Percentiles rank a stretch among this genome's conserved stretches.
These are phyloP conservation scores for Periconia macrospinosa DNA, from an alignment of 2,329 filamentous ascomycete species.

Conservation along the genomic window DNA sequence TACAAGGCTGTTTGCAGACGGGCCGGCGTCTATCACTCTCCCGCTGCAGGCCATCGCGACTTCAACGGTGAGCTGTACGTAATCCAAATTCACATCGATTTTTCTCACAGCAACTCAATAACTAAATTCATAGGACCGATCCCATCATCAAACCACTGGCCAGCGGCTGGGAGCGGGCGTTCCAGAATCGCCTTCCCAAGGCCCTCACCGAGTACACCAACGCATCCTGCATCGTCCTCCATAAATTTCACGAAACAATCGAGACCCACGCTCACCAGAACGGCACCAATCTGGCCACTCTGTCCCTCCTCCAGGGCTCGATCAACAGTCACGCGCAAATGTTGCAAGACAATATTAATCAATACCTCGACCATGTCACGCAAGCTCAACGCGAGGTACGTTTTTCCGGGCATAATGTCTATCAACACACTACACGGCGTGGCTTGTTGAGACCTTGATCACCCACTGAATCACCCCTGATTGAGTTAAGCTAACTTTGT, in stretches of 20 bases:
- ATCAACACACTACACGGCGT: too few relatives aligned
- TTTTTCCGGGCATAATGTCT: too few relatives aligned
- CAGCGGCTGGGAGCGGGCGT: constrained; percentile 48
- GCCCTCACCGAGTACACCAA: constrained; percentile 43
- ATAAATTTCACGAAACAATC: constrained; percentile 48
- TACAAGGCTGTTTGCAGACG: constrained; percentile 61
- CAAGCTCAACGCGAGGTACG: constrained; percentile 56
- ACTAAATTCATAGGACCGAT: constrained; percentile 20
- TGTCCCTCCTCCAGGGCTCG: constrained; percentile 47
- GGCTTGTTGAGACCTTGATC: too few relatives aligned
- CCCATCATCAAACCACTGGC: constrained; percentile 46
- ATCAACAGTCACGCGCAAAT: constrained; percentile 46
- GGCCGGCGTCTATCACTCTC: constrained; percentile 50
- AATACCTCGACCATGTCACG: constrained; percentile 44
- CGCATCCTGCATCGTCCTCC: constrained; percentile 35
- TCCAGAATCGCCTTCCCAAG: constrained; percentile 47
- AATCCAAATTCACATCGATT: constrained; percentile 6
- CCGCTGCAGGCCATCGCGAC: constrained; percentile 40
- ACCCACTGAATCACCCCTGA: too few relatives aligned
- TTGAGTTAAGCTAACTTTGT: too few relatives aligned
- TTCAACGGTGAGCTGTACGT: constrained; percentile 44
- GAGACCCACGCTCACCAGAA: constrained; percentile 43
- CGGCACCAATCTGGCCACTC: constrained; percentile 44
- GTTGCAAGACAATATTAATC: constrained; percentile 42
- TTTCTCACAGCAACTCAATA: background rate